Evolutionary conservation across 371 early-diverging fungal genomes (phyloP).

Genomic region (Phascolomyces articulosus): DNA sequence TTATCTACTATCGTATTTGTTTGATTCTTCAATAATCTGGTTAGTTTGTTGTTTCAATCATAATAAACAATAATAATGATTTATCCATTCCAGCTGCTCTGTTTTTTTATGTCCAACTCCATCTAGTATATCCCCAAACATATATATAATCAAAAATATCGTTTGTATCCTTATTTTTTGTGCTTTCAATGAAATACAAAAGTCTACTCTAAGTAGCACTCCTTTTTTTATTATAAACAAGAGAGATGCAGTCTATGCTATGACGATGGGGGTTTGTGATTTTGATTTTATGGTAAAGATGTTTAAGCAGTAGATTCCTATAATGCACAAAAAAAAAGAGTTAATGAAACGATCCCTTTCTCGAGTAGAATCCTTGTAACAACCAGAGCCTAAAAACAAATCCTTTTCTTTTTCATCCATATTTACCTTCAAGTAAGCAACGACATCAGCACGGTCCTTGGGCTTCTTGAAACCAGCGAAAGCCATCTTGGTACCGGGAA

Average conservation of each 20-base stretch:
- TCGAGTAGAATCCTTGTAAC: no score
- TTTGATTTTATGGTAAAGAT: background rate
- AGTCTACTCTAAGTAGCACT: slow-evolving; percentile 8
- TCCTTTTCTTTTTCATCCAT: background rate
- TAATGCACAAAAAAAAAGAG: background rate
- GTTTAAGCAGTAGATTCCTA: slow-evolving; percentile 11
- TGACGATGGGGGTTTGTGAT: slow-evolving; percentile 1
- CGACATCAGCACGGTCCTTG: slow-evolving; percentile 85
- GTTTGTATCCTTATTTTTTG: background rate
- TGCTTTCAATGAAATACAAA: background rate
- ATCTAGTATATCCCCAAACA: no score
- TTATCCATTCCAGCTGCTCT: no score
- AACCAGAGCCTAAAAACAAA: no score
- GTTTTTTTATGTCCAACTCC: no score
- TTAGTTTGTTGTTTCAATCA: no score
- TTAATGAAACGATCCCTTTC: background rate
- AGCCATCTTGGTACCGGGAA: slow-evolving; percentile 98
- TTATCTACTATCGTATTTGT: no score
- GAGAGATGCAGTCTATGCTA: slow-evolving; percentile 9
- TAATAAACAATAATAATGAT: no score
- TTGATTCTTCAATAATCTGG: no score
- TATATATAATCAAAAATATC: no score
- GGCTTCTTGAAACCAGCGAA: slow-evolving; percentile 99
- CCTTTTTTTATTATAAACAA: slow-evolving; percentile 10
- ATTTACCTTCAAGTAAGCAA: slow-evolving; percentile 89